These are phyloP conservation scores for Hyaloscypha hepaticicola DNA, from an alignment of 495 filamentous ascomycete genomes.

Conservation along the genomic window DNA sequence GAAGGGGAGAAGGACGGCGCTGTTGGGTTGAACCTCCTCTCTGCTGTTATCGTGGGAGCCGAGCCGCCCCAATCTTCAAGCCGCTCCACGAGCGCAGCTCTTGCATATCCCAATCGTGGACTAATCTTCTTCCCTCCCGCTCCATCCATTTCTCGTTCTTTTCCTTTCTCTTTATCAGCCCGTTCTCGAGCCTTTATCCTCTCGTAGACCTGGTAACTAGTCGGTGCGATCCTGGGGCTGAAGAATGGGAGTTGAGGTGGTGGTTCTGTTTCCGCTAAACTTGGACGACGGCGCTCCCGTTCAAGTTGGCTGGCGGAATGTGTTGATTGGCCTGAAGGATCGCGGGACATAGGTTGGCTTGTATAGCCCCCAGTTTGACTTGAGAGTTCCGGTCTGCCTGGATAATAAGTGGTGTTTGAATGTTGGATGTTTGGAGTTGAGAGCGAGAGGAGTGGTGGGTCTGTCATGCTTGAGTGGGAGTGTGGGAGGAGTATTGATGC, in stretches of 20 bases:
- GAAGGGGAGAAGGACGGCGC: conserved; percentile 25
- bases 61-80: conserved; percentile 25
- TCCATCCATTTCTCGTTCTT: conserved; percentile 7
- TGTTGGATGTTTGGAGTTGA: conserved; percentile 32
- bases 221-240: conserved; percentile 26
- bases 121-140: conserved; percentile 3
- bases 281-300: conserved; percentile 23
- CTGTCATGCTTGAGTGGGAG: background rate
- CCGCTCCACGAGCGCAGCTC: conserved; percentile 15
- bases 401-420: conserved; percentile 27
- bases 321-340: conserved; percentile 37
- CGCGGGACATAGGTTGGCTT: conserved; percentile 58
- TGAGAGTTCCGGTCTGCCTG: conserved; percentile 23
- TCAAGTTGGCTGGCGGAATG: conserved; percentile 24
- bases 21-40: conserved; percentile 23
- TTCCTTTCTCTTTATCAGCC: background rate
- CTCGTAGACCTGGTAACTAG: conserved; percentile 29
- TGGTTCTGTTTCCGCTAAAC: conserved; percentile 31
- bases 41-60: background rate
- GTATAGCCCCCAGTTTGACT: conserved; percentile 42
- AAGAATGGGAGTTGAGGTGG: conserved; percentile 26
- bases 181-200: conserved; percentile 12
- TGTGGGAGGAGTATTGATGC: conserved; percentile 7
- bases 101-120: conserved; percentile 22
- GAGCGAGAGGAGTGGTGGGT: conserved; percentile 22